Conservation (phyloP, 108 stramenopile genomes). For the Epipyxis sp. region DNA sequence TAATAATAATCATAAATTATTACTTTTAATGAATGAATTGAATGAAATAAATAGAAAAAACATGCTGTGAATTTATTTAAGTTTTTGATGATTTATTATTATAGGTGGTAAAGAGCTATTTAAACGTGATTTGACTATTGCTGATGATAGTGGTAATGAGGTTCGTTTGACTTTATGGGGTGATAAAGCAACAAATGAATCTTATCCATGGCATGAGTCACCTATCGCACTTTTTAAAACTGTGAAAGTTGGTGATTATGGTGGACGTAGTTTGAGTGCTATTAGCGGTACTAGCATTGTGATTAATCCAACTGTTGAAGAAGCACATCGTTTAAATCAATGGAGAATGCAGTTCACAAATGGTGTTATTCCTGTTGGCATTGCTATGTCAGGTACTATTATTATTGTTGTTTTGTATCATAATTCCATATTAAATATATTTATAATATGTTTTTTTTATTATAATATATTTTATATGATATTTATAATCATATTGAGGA, state of each 20-base stretch:
- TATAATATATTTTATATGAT: conserved; percentile 9
- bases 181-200: conserved; percentile 52
- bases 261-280: conserved; percentile 66
- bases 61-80: too few species aligned
- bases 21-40: too few species aligned
- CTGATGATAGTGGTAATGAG: conserved; percentile 83
- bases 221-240: conserved; percentile 81
- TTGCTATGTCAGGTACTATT: neutral
- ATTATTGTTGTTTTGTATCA: too few species aligned
- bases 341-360: conserved; percentile 34
- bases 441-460: too few species aligned
- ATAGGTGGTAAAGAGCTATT: conserved; percentile 71
- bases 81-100: too few species aligned
- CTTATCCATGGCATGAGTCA: conserved; percentile 42
- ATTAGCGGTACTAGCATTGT: conserved; percentile 41
- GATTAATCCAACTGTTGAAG: conserved; percentile 44
- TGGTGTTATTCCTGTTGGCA: neutral
- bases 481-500: neutral
- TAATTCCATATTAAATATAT: too few species aligned
- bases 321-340: conserved; percentile 39
- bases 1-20: too few species aligned
- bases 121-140: conserved; percentile 80
- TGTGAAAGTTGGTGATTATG: conserved; percentile 78
- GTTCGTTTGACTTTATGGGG: conserved; percentile 85
- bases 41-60: too few species aligned